phyloP scores from a whole-genome alignment of 2,329 filamentous ascomycete species.

The Venturia oleaginea region DNA sequence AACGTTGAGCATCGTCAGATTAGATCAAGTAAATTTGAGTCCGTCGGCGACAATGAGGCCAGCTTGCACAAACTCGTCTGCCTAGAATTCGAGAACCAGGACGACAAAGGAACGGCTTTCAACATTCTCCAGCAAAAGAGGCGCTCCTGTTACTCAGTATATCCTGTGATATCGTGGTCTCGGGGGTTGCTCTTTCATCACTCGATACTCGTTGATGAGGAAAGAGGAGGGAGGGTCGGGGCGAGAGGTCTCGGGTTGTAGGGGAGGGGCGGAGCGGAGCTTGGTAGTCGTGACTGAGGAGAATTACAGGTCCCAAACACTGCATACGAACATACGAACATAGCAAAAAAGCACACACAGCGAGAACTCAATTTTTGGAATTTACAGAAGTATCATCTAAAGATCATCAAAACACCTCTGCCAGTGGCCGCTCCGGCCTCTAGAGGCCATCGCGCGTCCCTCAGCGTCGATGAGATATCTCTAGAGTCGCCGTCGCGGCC shows the following conservation, averaged over 20 bases:
- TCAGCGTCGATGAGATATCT: too few relatives aligned
- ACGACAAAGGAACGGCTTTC: slow-evolving; percentile 10
- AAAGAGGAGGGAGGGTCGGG: neutral
- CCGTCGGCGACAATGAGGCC: slow-evolving; percentile 4
- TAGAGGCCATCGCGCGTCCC: too few relatives aligned
- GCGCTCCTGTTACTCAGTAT: neutral
- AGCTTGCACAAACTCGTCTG: slow-evolving; percentile 18
- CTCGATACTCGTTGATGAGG: neutral
- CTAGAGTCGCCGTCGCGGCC: too few relatives aligned
- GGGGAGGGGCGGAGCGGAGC: too few relatives aligned
- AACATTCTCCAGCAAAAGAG: neutral
- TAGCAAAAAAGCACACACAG: too few relatives aligned
- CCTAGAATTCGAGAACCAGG: neutral
- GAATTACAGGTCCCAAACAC: too few relatives aligned
- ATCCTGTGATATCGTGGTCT: neutral
- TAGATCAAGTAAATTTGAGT: slow-evolving; percentile 51
- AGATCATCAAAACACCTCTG: too few relatives aligned
- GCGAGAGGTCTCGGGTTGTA: neutral
- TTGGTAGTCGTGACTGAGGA: too few relatives aligned
- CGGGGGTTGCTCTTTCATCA: slow-evolving; percentile 1
- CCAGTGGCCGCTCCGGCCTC: too few relatives aligned
- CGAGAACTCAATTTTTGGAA: too few relatives aligned
- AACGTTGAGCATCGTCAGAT: slow-evolving; percentile 39
- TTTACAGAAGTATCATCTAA: too few relatives aligned
- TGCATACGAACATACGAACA: too few relatives aligned